These are phyloP conservation scores for Oemleria cerasiformis DNA, from an alignment of 306 rosid species.

Conservation along the genomic window DNA sequence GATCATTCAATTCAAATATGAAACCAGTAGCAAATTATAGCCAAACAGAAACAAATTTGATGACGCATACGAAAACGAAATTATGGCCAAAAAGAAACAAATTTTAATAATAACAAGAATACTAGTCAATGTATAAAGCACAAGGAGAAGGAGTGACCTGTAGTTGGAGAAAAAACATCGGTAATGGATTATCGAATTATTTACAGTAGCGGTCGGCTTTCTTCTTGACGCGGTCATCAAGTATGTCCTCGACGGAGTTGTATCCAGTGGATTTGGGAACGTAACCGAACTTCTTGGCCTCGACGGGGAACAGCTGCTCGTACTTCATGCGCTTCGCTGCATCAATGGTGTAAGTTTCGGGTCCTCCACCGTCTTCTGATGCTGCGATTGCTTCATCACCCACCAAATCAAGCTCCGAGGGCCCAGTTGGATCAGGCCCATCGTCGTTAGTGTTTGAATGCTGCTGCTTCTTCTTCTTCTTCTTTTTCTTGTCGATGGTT, in stretches of 20 bases:
- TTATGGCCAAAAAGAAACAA: not conserved
- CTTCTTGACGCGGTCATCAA: constrained; percentile 92
- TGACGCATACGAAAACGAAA: not conserved
- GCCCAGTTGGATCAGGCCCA: constrained; percentile 1
- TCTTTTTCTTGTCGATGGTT: constrained; percentile 60
- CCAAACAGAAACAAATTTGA: not conserved
- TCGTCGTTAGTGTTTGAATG: constrained; percentile 10
- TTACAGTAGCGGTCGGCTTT: constrained; percentile 99
- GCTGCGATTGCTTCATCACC: constrained; percentile 7
- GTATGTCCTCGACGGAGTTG: constrained; percentile 71
- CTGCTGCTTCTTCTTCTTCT: constrained; percentile 49
- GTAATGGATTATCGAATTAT: constrained; percentile 14
- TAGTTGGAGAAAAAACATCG: too few relatives aligned
- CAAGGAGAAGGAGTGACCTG: not conserved
- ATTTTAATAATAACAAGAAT: not conserved
- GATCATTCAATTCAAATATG: not conserved
- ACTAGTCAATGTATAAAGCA: not conserved
- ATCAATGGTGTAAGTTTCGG: constrained; percentile 56
- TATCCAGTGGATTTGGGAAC: constrained; percentile 41
- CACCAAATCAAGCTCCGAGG: not conserved
- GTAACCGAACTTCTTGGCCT: constrained; percentile 82
- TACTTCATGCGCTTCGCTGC: constrained; percentile 96
- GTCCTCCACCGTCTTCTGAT: constrained; percentile 21
- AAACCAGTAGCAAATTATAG: not conserved
- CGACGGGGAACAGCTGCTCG: constrained; percentile 88